Evolutionary conservation across 106 monocot genomes (phyloP).

Genomic region (Cymbidium sinense): DNA sequence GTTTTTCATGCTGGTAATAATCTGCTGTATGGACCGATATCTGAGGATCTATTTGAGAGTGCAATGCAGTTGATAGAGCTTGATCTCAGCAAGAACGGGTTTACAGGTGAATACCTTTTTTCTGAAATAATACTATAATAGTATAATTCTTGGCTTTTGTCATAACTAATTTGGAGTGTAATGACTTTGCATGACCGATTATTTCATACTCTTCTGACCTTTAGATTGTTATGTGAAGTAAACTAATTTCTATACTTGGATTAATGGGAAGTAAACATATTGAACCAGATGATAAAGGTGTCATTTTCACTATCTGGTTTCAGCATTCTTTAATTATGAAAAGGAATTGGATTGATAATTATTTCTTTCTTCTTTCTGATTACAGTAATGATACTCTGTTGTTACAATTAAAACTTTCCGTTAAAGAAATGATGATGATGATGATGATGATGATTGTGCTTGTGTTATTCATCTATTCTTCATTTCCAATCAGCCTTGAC

Average conservation of each 20-base stretch:
- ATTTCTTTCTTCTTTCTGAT: too few relatives aligned
- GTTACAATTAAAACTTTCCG: too few relatives aligned
- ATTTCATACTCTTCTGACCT: neutral
- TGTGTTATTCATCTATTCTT: too few relatives aligned
- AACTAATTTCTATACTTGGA: neutral
- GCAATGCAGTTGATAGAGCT: slow-evolving; percentile 51
- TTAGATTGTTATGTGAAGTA: neutral
- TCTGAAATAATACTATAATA: neutral
- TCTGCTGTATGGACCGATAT: slow-evolving; percentile 46
- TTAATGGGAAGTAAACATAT: too few relatives aligned
- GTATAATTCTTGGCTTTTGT: neutral
- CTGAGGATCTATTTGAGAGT: slow-evolving; percentile 43
- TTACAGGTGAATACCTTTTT: slow-evolving; percentile 49
- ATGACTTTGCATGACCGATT: neutral
- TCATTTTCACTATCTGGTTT: too few relatives aligned
- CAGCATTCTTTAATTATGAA: too few relatives aligned
- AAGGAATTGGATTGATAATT: too few relatives aligned
- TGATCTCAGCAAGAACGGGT: slow-evolving; percentile 81
- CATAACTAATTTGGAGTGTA: neutral
- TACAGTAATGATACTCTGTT: too few relatives aligned
- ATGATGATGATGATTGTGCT: too few relatives aligned
- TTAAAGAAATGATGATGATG: too few relatives aligned
- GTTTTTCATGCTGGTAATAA: slow-evolving; percentile 44
- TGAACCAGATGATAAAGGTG: too few relatives aligned
- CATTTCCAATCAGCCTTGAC: too few relatives aligned